Percentiles rank a stretch among this genome's conserved stretches.
Conservation (phyloP, 371 early-diverging fungal genomes). For the Mucor ambiguus region DNA sequence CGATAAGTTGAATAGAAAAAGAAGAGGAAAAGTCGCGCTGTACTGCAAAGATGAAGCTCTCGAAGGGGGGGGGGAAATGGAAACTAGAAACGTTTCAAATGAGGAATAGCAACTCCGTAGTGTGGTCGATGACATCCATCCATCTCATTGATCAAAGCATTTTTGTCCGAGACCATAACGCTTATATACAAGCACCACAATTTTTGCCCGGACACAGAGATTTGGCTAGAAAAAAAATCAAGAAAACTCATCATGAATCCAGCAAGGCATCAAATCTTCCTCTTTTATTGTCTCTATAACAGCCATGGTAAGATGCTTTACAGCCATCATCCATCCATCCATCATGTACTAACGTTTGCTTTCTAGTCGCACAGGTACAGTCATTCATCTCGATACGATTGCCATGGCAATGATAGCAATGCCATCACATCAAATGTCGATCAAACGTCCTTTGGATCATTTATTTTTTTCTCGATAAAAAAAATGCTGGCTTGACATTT, state of each 20-base stretch:
- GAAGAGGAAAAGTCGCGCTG: slow-evolving; percentile 7
- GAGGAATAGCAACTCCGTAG: neutral
- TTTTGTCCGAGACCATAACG: neutral
- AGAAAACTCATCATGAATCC: slow-evolving; percentile 4
- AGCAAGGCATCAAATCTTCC: slow-evolving; percentile 10
- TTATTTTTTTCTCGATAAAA: neutral
- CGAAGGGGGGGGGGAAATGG: neutral
- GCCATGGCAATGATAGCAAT: neutral
- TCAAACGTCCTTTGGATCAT: neutral
- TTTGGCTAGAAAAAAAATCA: neutral
- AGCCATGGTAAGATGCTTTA: slow-evolving; percentile 22
- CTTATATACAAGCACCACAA: neutral
- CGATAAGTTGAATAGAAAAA: neutral
- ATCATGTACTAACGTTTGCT: slow-evolving; percentile 11
- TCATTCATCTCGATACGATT: neutral
- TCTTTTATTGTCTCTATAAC: slow-evolving; percentile 33
- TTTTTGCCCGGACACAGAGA: neutral
- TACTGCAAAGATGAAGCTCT: neutral
- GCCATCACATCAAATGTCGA: neutral
- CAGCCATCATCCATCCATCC: slow-evolving; percentile 30
- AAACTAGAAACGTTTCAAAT: slow-evolving; percentile 9
- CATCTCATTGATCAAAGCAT: neutral
- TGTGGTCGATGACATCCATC: neutral
- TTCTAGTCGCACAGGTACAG: slow-evolving; percentile 32
- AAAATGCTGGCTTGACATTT: neutral